Conservation (phyloP, 1,139 yeast genomes). For the Sugiyamaella castrensis region DNA sequence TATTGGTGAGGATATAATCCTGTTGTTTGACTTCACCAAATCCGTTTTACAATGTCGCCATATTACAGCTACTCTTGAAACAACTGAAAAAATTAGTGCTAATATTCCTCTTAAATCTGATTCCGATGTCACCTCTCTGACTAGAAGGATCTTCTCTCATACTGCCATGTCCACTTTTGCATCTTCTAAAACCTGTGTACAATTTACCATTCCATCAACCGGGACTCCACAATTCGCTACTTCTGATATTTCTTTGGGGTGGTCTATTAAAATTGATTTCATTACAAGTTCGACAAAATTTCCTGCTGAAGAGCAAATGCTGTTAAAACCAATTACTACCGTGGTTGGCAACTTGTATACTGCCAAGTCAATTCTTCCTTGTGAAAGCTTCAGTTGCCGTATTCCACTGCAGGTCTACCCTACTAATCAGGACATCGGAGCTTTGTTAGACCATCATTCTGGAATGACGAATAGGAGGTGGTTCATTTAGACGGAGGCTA, state of each 20-base stretch:
- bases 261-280: conserved; percentile 39
- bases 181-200: conserved; percentile 26
- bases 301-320: conserved; percentile 14
- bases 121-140: conserved; percentile 15
- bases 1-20: conserved; percentile 39
- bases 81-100: conserved; percentile 34
- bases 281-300: conserved; percentile 28
- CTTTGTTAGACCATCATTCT: conserved; percentile 26
- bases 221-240: conserved; percentile 39
- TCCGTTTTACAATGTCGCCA: conserved; percentile 36
- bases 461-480: conserved; percentile 20
- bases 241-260: conserved; percentile 32
- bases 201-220: conserved; percentile 37
- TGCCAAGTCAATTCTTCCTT: conserved; percentile 30
- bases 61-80: conserved; percentile 39
- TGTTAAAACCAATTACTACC: conserved; percentile 5
- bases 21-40: conserved; percentile 32
- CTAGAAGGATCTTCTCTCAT: conserved; percentile 26
- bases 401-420: conserved; percentile 36
- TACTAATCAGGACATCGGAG: conserved; percentile 34
- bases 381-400: conserved; percentile 35
- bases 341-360: conserved; percentile 10
- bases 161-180: conserved; percentile 26
- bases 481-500: conserved; percentile 14
- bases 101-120: conserved; percentile 14